Evolutionary conservation across 1,284 basidiomycete genomes (phyloP).

Genomic region (Pyrrhoderma noxium): DNA sequence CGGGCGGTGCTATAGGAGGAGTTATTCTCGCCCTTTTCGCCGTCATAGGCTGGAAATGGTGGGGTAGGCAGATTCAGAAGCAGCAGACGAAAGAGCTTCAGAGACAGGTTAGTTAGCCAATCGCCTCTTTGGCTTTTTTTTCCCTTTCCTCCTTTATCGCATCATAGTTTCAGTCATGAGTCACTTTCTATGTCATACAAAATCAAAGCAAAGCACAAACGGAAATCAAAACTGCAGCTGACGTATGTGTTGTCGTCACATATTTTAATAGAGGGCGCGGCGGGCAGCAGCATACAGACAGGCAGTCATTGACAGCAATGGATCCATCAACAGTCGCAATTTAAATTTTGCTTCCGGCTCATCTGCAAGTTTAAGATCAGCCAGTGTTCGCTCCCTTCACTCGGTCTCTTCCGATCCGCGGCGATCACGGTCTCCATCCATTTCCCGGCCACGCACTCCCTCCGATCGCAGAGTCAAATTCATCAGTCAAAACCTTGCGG

Average conservation of each 20-base stretch:
- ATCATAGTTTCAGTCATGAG: neutral
- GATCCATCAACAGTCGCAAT: too few relatives aligned
- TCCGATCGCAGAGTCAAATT: slow-evolving; percentile 11
- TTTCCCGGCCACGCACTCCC: neutral
- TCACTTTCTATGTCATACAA: too few relatives aligned
- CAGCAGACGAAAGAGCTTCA: slow-evolving; percentile 30
- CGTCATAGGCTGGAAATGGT: slow-evolving; percentile 41
- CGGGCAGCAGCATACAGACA: too few relatives aligned
- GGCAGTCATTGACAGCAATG: too few relatives aligned
- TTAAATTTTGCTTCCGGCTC: too few relatives aligned
- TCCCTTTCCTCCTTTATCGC: slow-evolving; percentile 15
- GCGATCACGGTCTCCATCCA: slow-evolving; percentile 11
- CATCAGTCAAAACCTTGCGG: neutral
- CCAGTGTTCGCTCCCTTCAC: too few relatives aligned
- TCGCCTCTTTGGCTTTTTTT: neutral
- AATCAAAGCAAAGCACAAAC: too few relatives aligned
- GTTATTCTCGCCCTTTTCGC: slow-evolving; percentile 37
- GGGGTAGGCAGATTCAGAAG: slow-evolving; percentile 40
- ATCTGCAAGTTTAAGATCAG: too few relatives aligned
- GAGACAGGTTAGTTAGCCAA: slow-evolving; percentile 26
- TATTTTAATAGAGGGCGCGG: too few relatives aligned
- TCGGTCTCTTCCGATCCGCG: neutral
- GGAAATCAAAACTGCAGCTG: too few relatives aligned
- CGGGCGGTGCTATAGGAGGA: slow-evolving; percentile 43
- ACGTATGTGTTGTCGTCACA: too few relatives aligned